Percentiles rank a stretch among this genome's conserved stretches.
phyloP scores from a whole-genome alignment of 768 basidiomycete genomes.

The Leccinum aurantiacum region DNA sequence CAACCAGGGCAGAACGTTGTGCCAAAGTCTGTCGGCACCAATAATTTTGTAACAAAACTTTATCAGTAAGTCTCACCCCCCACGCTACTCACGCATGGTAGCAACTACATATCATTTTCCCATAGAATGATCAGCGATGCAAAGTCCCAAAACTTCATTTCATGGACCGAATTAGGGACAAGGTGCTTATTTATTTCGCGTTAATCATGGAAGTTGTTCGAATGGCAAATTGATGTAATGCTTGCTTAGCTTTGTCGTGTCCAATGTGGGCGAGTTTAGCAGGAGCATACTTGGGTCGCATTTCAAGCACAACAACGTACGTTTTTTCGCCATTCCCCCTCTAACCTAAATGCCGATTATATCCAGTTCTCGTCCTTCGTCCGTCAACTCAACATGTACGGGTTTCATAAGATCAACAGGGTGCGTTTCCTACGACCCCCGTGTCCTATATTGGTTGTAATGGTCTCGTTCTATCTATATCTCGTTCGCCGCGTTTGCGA shows the following conservation, averaged over 20 bases:
- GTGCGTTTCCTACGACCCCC: constrained; percentile 40
- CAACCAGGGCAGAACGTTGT: constrained; percentile 51
- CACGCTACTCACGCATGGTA: neutral
- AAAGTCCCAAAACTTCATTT: constrained; percentile 75
- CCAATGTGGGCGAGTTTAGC: constrained; percentile 84
- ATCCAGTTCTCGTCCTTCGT: constrained; percentile 89
- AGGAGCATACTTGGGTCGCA: constrained; percentile 81
- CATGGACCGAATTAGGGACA: constrained; percentile 80
- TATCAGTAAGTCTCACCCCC: constrained; percentile 62
- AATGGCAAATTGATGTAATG: neutral
- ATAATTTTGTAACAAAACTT: constrained; percentile 87
- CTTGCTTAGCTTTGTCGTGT: constrained; percentile 66
- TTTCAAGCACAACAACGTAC: constrained; percentile 88
- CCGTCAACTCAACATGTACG: constrained; percentile 94
- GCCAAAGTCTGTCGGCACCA: constrained; percentile 64
- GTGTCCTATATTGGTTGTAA: constrained; percentile 10
- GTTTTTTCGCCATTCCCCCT: constrained; percentile 34
- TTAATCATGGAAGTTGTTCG: neutral
- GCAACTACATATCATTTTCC: neutral
- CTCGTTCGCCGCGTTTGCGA: neutral
- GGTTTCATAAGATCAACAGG: constrained; percentile 92
- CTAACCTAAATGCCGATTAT: constrained; percentile 6
- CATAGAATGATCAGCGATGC: constrained; percentile 83
- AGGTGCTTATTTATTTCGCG: constrained; percentile 36
- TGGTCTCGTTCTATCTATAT: constrained; percentile 8